Conservation (phyloP, 2,329 filamentous ascomycete species). For the Cladosporium sp. region DNA sequence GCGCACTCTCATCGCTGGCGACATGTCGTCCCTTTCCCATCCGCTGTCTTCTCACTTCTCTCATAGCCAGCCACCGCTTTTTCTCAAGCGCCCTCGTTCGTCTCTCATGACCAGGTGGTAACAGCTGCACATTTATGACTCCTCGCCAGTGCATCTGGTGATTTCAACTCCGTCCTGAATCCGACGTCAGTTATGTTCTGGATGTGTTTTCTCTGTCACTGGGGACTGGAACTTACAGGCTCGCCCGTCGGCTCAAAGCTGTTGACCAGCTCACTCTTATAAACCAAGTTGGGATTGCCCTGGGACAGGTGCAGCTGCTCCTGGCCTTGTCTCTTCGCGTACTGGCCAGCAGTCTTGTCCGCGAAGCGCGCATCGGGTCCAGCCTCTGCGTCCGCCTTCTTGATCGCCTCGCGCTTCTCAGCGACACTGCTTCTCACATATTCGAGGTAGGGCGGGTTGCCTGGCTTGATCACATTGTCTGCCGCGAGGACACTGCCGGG, state of each 20-base stretch:
- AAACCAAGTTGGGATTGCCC: constrained; percentile 67
- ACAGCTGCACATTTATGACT: constrained; percentile 1
- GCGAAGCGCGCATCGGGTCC: constrained; percentile 45
- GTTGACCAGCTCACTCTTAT: constrained; percentile 64
- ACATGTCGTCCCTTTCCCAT: neutral
- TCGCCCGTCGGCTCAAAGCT: constrained; percentile 70
- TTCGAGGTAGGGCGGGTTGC: constrained; percentile 69
- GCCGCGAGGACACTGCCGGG: constrained; percentile 66
- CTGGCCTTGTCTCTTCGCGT: constrained; percentile 49
- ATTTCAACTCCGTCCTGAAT: constrained; percentile 67
- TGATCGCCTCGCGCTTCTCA: constrained; percentile 57
- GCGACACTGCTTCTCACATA: constrained; percentile 68
- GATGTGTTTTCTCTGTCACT: no score
- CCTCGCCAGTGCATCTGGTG: constrained; percentile 55
- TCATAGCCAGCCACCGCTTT: neutral
- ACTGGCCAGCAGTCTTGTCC: constrained; percentile 52
- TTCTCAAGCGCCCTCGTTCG: neutral
- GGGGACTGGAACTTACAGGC: constrained; percentile 52
- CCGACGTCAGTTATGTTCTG: constrained; percentile 17
- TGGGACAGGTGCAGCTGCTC: constrained; percentile 45
- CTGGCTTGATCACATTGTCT: constrained; percentile 72
- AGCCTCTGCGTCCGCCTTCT: constrained; percentile 35
- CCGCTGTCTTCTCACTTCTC: neutral
- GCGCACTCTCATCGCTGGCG: neutral
- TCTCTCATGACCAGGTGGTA: neutral